A percentile compares a stretch with the other conserved stretches of the same genome.
Conservation (phyloP, 306 rosid genomes). For the Vachellia pachyceras region DNA sequence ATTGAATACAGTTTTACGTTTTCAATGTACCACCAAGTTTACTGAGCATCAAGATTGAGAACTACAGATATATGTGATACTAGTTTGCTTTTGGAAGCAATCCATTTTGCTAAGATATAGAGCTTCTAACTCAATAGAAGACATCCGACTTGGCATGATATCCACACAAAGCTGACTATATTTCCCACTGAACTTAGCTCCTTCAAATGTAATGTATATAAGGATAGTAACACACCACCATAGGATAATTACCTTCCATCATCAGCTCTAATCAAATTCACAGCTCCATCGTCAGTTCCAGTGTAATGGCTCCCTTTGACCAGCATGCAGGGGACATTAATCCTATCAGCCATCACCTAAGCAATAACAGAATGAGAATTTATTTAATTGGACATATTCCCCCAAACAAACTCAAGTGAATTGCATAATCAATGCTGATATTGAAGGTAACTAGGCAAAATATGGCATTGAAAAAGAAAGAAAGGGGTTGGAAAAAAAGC, state of each 20-base stretch:
- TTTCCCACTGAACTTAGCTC: slow-evolving; percentile 25
- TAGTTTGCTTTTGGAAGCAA: slow-evolving; percentile 16
- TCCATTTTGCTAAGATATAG: slow-evolving; percentile 17
- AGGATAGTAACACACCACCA: slow-evolving; percentile 29
- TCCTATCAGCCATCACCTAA: slow-evolving; percentile 95
- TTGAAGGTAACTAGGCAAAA: slow-evolving; percentile 17
- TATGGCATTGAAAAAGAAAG: slow-evolving; percentile 14
- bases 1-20: background rate
- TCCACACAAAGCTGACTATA: slow-evolving; percentile 33
- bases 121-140: slow-evolving; percentile 30
- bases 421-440: slow-evolving; percentile 9
- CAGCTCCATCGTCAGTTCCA: slow-evolving; percentile 97
- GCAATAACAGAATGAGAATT: slow-evolving; percentile 46
- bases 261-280: slow-evolving; percentile 87
- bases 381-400: slow-evolving; percentile 29
- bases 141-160: slow-evolving; percentile 28
- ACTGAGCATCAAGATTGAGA: background rate
- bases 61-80: slow-evolving; percentile 31
- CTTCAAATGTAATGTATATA: slow-evolving; percentile 23
- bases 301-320: slow-evolving; percentile 99
- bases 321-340: slow-evolving; percentile 93
- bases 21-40: background rate
- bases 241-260: slow-evolving; percentile 73
- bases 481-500: background rate
- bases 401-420: background rate